Conservation (phyloP, 345 rosid genomes). For the Raphanus raphanistrum region DNA sequence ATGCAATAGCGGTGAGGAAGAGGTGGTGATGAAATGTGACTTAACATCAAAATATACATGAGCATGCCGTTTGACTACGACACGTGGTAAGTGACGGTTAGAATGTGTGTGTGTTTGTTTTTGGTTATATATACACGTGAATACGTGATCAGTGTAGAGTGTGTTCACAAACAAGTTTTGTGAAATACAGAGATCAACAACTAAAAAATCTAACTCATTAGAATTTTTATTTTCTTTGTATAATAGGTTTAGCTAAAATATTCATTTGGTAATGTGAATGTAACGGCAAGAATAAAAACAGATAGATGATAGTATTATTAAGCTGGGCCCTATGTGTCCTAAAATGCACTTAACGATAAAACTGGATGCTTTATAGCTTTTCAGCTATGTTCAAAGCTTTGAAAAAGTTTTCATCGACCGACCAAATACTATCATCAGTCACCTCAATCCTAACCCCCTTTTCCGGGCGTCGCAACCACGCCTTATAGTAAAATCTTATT, state of each 20-base stretch:
- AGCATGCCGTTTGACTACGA: conserved; percentile 11
- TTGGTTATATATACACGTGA: background rate
- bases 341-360: conserved; percentile 13
- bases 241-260: background rate
- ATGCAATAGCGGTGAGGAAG: conserved; percentile 33
- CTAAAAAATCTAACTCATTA: background rate
- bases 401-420: conserved; percentile 17
- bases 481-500: background rate
- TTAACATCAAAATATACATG: conserved; percentile 17
- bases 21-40: conserved; percentile 19
- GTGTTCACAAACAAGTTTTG: background rate
- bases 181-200: background rate
- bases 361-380: background rate
- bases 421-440: conserved; percentile 21
- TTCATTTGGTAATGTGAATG: background rate
- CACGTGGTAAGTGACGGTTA: conserved; percentile 33
- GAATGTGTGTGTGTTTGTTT: background rate
- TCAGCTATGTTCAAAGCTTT: conserved; percentile 4
- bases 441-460: background rate
- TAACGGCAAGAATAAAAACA: background rate
- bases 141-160: conserved; percentile 1
- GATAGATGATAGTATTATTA: background rate
- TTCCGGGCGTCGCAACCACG: conserved; percentile 22
- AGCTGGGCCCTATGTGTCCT: background rate
- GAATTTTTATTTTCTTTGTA: background rate